These are phyloP conservation scores for Candolleomyces eurysporus DNA, from an alignment of 768 basidiomycete species.

Conservation along the genomic window DNA sequence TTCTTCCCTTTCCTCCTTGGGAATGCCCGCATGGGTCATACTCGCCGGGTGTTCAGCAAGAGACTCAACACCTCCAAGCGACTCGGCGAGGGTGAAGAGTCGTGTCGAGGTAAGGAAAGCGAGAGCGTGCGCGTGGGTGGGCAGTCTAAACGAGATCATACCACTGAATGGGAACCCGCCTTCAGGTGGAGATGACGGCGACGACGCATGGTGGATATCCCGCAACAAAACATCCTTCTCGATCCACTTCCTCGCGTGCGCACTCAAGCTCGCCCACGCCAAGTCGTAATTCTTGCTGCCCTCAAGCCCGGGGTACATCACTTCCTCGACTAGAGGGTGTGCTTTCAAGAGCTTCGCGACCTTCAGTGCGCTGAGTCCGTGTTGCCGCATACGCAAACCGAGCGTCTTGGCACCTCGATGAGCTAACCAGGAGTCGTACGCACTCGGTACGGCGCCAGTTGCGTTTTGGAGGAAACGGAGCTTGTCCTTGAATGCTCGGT, in stretches of 20 bases:
- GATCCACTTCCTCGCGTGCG: slow-evolving; percentile 69
- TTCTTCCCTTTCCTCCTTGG: slow-evolving; percentile 58
- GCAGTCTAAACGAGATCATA: slow-evolving; percentile 81
- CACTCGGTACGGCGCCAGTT: slow-evolving; percentile 77
- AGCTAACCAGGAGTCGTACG: slow-evolving; percentile 89
- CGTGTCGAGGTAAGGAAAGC: slow-evolving; percentile 63
- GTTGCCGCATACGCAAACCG: slow-evolving; percentile 81
- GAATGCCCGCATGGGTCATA: slow-evolving; percentile 88
- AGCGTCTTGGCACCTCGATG: slow-evolving; percentile 92
- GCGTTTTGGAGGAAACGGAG: slow-evolving; percentile 91
- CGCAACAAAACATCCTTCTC: slow-evolving; percentile 21
- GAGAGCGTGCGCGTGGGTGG: slow-evolving; percentile 55
- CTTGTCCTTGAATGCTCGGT: slow-evolving; percentile 23
- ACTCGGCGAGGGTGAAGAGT: slow-evolving; percentile 83
- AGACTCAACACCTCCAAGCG: slow-evolving; percentile 89
- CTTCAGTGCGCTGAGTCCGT: slow-evolving; percentile 78
- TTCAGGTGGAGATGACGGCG: slow-evolving; percentile 18
- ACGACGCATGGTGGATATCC: slow-evolving; percentile 17
- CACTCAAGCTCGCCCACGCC: slow-evolving; percentile 61
- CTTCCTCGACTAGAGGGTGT: slow-evolving; percentile 65
- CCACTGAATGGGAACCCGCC: slow-evolving; percentile 86
- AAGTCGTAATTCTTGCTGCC: slow-evolving; percentile 49
- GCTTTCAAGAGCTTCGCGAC: slow-evolving; percentile 62
- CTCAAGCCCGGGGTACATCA: slow-evolving; percentile 83
- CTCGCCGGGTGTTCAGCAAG: slow-evolving; percentile 81